Evolutionary conservation across 2,329 filamentous ascomycete genomes (phyloP).

Genomic region (Venturia oleaginea): DNA sequence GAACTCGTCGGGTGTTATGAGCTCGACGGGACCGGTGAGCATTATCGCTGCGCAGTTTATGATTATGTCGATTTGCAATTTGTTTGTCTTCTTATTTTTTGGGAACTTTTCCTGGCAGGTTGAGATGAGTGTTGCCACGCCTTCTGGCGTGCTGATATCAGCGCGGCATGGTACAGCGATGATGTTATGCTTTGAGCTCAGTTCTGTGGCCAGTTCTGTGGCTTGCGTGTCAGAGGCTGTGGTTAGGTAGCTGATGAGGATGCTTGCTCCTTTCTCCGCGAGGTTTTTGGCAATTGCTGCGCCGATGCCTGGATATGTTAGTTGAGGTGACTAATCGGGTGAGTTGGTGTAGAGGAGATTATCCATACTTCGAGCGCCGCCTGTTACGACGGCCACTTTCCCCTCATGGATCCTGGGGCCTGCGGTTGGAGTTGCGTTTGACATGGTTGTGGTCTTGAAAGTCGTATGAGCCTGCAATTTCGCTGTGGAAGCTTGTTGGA

Average conservation of each 20-base stretch:
- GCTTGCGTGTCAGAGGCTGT: conserved; percentile 47
- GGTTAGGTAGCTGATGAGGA: conserved; percentile 65
- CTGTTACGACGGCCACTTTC: conserved; percentile 5
- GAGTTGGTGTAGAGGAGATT: not conserved
- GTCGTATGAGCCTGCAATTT: not conserved
- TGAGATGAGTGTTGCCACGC: conserved; percentile 38
- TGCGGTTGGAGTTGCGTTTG: not conserved
- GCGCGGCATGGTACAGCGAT: conserved; percentile 57
- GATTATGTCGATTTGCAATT: conserved; percentile 67
- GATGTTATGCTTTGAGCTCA: conserved; percentile 51
- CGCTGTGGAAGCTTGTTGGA: not conserved
- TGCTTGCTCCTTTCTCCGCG: conserved; percentile 58
- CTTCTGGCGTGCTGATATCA: conserved; percentile 56
- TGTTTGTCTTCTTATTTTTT: conserved; percentile 17
- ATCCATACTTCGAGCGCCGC: conserved; percentile 1
- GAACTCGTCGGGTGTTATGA: conserved; percentile 44
- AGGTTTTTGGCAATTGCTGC: conserved; percentile 58
- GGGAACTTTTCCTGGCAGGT: conserved; percentile 51
- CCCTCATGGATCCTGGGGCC: not conserved
- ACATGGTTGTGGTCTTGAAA: not conserved
- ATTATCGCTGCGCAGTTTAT: conserved; percentile 63
- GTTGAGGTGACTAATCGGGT: conserved; percentile 11
- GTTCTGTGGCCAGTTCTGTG: conserved; percentile 42
- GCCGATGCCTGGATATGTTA: conserved; percentile 55
- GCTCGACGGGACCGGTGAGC: conserved; percentile 24